A percentile compares a stretch with the other conserved stretches of the same genome.
These are phyloP conservation scores for Daldinia decipiens DNA, from an alignment of 495 filamentous ascomycete species.

Conservation along the genomic window DNA sequence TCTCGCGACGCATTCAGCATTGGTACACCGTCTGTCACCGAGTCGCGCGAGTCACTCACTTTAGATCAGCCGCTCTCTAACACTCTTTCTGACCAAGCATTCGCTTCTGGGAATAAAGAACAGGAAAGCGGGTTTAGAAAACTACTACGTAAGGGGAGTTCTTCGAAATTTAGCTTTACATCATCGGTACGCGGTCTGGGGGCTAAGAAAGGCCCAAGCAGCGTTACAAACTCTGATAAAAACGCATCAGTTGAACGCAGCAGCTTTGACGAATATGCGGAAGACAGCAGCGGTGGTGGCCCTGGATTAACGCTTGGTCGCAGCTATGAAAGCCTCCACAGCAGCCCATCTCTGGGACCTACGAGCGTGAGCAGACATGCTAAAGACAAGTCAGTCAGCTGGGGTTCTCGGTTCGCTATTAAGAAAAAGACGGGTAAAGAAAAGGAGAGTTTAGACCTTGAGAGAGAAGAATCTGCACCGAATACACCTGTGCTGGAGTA, in stretches of 20 bases:
- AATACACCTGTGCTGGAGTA: slow-evolving; percentile 29
- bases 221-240: slow-evolving; percentile 56
- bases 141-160: slow-evolving; percentile 81
- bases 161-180: slow-evolving; percentile 78
- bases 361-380: slow-evolving; percentile 47
- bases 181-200: slow-evolving; percentile 68
- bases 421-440: slow-evolving; percentile 59
- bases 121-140: slow-evolving; percentile 69
- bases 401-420: slow-evolving; percentile 58
- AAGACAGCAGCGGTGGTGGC: slow-evolving; percentile 48
- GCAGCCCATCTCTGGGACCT: slow-evolving; percentile 53
- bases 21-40: slow-evolving; percentile 71
- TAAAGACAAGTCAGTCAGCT: slow-evolving; percentile 53
- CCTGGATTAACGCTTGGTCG: slow-evolving; percentile 45
- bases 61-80: slow-evolving; percentile 74
- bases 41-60: slow-evolving; percentile 74
- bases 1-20: slow-evolving; percentile 63
- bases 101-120: slow-evolving; percentile 54
- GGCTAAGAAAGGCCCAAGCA: slow-evolving; percentile 69
- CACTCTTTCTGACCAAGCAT: slow-evolving; percentile 69
- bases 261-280: slow-evolving; percentile 60
- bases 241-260: slow-evolving; percentile 56
- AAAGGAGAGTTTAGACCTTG: slow-evolving; percentile 60
- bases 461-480: slow-evolving; percentile 49
- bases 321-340: slow-evolving; percentile 58